phyloP scores from a whole-genome alignment of 805 yeast species.

The Naumovozyma baii region DNA sequence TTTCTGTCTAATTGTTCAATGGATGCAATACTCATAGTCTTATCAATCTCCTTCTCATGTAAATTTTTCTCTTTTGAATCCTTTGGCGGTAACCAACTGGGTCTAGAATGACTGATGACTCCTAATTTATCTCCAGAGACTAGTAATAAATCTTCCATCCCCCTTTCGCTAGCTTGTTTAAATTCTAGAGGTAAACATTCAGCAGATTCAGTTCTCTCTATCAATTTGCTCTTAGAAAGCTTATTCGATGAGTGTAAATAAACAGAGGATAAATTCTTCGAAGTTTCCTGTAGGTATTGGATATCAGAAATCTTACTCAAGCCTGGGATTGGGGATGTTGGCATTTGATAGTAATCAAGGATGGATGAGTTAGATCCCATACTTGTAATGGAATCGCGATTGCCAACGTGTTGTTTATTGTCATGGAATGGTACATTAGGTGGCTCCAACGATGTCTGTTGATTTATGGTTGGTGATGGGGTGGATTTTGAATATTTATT shows the following conservation, averaged over 20 bases:
- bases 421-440: background rate
- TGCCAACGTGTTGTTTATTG: background rate
- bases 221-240: constrained; percentile 31
- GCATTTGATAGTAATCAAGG: constrained; percentile 27
- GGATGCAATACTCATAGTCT: constrained; percentile 29
- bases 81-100: constrained; percentile 66
- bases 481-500: background rate
- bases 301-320: constrained; percentile 22
- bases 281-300: constrained; percentile 28
- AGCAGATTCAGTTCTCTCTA: constrained; percentile 30
- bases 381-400: background rate
- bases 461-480: background rate
- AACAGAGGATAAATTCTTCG: constrained; percentile 34
- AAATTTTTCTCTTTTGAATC: constrained; percentile 38
- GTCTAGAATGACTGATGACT: constrained; percentile 50
- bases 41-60: constrained; percentile 49
- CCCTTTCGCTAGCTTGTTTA: constrained; percentile 31
- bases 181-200: constrained; percentile 32
- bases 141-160: constrained; percentile 49
- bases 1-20: constrained; percentile 26
- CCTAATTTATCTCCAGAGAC: constrained; percentile 53
- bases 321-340: constrained; percentile 46
- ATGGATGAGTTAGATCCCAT: constrained; percentile 27
- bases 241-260: constrained; percentile 33
- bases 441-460: background rate